Conservation (phyloP, 2,329 filamentous ascomycete species). For the Pseudogymnoascus sp. region DNA sequence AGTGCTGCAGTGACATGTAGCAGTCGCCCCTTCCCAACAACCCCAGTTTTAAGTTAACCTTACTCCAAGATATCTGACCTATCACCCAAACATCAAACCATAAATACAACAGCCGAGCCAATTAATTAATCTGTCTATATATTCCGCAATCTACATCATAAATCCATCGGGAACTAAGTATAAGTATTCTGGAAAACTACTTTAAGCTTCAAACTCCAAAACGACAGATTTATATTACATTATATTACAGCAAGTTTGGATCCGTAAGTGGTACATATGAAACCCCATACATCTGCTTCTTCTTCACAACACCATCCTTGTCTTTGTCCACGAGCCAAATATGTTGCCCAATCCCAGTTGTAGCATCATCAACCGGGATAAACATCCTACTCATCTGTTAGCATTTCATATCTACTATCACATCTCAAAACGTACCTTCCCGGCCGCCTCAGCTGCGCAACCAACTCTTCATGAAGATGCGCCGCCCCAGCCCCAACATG, state of each 20-base stretch:
- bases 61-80: neutral
- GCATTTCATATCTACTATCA: neutral
- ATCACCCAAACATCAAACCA: neutral
- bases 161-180: neutral
- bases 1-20: neutral
- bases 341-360: constrained; percentile 44
- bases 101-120: neutral
- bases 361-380: constrained; percentile 59
- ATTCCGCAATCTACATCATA: neutral
- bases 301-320: constrained; percentile 49
- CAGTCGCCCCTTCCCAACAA: neutral
- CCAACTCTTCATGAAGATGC: constrained; percentile 59
- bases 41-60: neutral
- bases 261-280: constrained; percentile 71
- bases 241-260: constrained; percentile 30
- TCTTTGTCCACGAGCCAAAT: constrained; percentile 71
- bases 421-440: constrained; percentile 43
- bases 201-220: neutral
- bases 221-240: neutral
- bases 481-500: constrained; percentile 85
- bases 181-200: neutral
- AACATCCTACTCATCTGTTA: constrained; percentile 47
- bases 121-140: neutral
- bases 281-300: constrained; percentile 58
- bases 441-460: constrained; percentile 69